Evolutionary conservation across 2,329 filamentous ascomycete species (phyloP).

Genomic region (Cryphonectria radicalis): DNA sequence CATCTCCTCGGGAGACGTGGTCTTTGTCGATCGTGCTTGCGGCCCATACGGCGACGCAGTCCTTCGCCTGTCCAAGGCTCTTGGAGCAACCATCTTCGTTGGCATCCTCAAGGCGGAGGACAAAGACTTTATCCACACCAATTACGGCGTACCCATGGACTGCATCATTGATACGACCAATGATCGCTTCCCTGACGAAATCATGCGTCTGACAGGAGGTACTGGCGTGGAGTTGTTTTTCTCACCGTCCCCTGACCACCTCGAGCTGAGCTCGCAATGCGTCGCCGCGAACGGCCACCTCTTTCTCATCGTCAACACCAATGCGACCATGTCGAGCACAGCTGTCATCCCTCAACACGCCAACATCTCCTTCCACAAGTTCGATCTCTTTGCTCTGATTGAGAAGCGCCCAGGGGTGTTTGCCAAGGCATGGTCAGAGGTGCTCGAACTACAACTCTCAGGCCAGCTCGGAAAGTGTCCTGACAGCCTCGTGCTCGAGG

Average conservation of each 20-base stretch:
- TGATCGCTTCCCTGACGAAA: slow-evolving; percentile 26
- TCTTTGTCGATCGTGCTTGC: slow-evolving; percentile 51
- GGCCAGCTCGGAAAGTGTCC: slow-evolving; percentile 18
- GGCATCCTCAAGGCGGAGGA: slow-evolving; percentile 46
- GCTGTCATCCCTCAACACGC: slow-evolving; percentile 14
- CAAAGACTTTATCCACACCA: slow-evolving; percentile 39
- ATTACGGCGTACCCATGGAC: slow-evolving; percentile 40
- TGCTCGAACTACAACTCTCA: slow-evolving; percentile 8
- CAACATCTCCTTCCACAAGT: slow-evolving; percentile 33
- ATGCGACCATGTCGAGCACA: background rate
- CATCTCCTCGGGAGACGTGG: slow-evolving; percentile 36
- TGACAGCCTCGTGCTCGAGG: slow-evolving; percentile 20
- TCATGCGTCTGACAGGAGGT: slow-evolving; percentile 40
- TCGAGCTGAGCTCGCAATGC: slow-evolving; percentile 40
- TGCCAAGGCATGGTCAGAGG: slow-evolving; percentile 20
- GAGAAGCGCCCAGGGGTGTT: slow-evolving; percentile 23
- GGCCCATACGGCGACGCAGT: slow-evolving; percentile 50
- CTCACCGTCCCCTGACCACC: slow-evolving; percentile 46
- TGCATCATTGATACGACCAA: slow-evolving; percentile 42
- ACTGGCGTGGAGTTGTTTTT: slow-evolving; percentile 50
- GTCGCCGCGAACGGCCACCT: slow-evolving; percentile 34
- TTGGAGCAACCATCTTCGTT: slow-evolving; percentile 47
- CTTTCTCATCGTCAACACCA: slow-evolving; percentile 21
- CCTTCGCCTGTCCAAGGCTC: slow-evolving; percentile 44
- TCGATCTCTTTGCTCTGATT: slow-evolving; percentile 31